phyloP scores from a whole-genome alignment of 106 monocot species.

The Xerophyta viscosa region DNA sequence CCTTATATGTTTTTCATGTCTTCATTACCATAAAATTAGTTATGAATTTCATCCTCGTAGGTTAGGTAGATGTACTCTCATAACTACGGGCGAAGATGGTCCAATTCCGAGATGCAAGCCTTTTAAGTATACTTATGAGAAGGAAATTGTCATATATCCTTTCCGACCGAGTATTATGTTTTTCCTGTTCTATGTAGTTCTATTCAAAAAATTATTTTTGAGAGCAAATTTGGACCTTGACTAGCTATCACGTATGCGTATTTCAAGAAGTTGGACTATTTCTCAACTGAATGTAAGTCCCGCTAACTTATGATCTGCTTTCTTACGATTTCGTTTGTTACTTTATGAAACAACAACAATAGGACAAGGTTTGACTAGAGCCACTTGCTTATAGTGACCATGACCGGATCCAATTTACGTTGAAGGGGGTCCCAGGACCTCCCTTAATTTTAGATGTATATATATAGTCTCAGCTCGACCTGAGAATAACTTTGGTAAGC shows the following conservation, averaged over 20 bases:
- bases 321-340: background rate
- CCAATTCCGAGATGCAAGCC: slow-evolving; percentile 99
- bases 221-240: slow-evolving; percentile 34
- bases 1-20: too few relatives aligned
- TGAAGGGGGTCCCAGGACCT: too few relatives aligned
- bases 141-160: slow-evolving; percentile 99
- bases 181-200: too few relatives aligned
- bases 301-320: slow-evolving; percentile 1
- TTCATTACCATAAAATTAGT: too few relatives aligned
- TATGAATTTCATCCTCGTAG: slow-evolving; percentile 23
- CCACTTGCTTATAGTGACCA: too few relatives aligned
- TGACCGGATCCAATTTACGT: too few relatives aligned
- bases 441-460: too few relatives aligned
- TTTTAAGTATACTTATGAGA: slow-evolving; percentile 98
- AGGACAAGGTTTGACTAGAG: too few relatives aligned
- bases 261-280: slow-evolving; percentile 98
- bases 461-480: too few relatives aligned
- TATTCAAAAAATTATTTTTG: too few relatives aligned
- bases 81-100: slow-evolving; percentile 99
- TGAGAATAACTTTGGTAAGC: too few relatives aligned
- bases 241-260: slow-evolving; percentile 80
- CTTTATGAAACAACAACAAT: too few relatives aligned
- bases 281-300: slow-evolving; percentile 94
- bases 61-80: slow-evolving; percentile 86
- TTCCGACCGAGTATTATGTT: slow-evolving; percentile 8